phyloP scores from a whole-genome alignment of 2,329 filamentous ascomycete species.

The Bertia moriformis region DNA sequence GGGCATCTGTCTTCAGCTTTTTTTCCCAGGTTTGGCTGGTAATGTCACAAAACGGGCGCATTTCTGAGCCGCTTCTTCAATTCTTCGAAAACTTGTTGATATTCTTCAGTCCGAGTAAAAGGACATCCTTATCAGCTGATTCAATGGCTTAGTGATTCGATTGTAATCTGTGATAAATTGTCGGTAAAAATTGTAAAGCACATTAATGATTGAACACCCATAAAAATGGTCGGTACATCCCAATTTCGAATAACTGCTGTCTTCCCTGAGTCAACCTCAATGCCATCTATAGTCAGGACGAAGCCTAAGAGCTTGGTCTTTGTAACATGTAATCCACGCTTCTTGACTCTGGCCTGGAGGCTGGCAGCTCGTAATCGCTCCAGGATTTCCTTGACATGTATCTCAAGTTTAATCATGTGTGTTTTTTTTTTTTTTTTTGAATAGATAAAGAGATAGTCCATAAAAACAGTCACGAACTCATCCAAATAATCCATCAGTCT shows the following conservation, averaged over 20 bases:
- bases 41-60: conserved; percentile 6
- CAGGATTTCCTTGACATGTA: neutral
- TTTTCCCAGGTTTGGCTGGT: conserved; percentile 5
- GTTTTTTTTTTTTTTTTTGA: too few relatives aligned
- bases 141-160: conserved; percentile 7
- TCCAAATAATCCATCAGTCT: too few relatives aligned
- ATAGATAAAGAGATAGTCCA: neutral
- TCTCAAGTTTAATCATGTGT: too few relatives aligned
- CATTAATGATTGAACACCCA: neutral
- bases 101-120: conserved; percentile 4
- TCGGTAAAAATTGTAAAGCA: neutral
- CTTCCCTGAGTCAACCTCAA: neutral
- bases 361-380: neutral
- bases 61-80: conserved; percentile 7
- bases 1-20: conserved; percentile 9
- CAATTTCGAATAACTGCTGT: neutral
- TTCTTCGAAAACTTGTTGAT: conserved; percentile 7
- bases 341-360: neutral
- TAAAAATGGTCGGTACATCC: neutral
- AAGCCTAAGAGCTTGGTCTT: neutral
- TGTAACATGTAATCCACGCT: neutral
- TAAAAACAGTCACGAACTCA: too few relatives aligned
- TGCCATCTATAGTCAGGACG: neutral
- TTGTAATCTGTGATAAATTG: conserved; percentile 14
- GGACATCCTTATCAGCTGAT: conserved; percentile 7